phyloP scores from a whole-genome alignment of 805 yeast genomes.

The Yarrowia sp. region DNA sequence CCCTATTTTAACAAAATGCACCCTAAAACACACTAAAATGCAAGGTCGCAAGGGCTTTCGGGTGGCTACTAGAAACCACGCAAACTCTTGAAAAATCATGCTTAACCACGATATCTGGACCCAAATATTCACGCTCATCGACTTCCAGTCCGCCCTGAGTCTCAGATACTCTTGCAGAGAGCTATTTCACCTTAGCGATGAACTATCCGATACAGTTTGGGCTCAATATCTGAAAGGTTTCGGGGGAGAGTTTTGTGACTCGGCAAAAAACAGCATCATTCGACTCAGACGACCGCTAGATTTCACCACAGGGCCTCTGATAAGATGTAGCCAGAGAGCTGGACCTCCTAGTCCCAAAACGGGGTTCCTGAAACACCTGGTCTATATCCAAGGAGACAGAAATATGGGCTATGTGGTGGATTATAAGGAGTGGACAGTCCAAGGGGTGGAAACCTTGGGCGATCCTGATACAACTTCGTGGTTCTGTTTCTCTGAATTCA shows the following conservation, averaged over 20 bases:
- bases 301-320: neutral
- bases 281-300: neutral
- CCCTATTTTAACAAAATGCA: neutral
- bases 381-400: neutral
- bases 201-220: neutral
- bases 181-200: neutral
- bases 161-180: neutral
- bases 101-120: constrained; percentile 6
- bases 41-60: neutral
- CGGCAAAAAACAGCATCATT: neutral
- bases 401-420: neutral
- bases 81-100: neutral
- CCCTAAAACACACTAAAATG: neutral
- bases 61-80: neutral
- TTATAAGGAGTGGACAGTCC: neutral
- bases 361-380: neutral
- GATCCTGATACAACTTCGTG: neutral
- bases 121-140: neutral
- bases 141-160: neutral
- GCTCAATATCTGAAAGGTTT: neutral
- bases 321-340: neutral
- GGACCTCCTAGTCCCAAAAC: neutral
- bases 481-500: constrained; percentile 4
- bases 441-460: neutral
- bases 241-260: neutral